Evolutionary conservation across 768 basidiomycete genomes (phyloP).

Genomic region (Tulasnella sp.): DNA sequence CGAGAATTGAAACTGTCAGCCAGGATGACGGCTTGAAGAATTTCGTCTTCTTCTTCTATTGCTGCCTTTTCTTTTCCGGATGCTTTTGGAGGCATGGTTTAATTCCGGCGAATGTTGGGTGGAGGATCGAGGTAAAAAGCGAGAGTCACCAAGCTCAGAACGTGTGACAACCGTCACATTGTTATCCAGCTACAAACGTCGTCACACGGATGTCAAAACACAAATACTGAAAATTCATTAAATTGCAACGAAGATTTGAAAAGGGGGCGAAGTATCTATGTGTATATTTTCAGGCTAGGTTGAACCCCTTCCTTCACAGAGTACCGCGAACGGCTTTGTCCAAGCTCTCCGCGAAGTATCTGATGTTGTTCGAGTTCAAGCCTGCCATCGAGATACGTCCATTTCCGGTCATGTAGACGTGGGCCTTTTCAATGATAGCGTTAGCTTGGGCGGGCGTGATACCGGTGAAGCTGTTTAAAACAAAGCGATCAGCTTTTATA

Average conservation of each 20-base stretch:
- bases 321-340: constrained; percentile 52
- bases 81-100: constrained; percentile 53
- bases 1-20: constrained; percentile 95
- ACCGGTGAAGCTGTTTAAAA: constrained; percentile 60
- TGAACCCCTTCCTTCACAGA: constrained; percentile 20
- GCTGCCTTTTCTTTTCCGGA: constrained; percentile 52
- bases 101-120: background rate
- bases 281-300: background rate
- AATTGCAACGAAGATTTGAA: background rate
- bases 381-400: constrained; percentile 95
- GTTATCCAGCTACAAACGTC: background rate
- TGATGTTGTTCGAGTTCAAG: constrained; percentile 67
- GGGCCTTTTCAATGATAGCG: constrained; percentile 55
- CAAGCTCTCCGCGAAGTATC: constrained; percentile 58
- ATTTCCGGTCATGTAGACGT: constrained; percentile 77
- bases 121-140: background rate
- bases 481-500: constrained; percentile 12
- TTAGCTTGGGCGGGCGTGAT: constrained; percentile 54
- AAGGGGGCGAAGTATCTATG: background rate
- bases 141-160: constrained; percentile 1
- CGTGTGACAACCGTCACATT: background rate
- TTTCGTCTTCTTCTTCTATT: constrained; percentile 62
- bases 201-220: too few relatives aligned
- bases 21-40: constrained; percentile 87
- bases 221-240: background rate